Conservation (phyloP, 2,329 filamentous ascomycete species). For the Phialocephala subalpina region DNA sequence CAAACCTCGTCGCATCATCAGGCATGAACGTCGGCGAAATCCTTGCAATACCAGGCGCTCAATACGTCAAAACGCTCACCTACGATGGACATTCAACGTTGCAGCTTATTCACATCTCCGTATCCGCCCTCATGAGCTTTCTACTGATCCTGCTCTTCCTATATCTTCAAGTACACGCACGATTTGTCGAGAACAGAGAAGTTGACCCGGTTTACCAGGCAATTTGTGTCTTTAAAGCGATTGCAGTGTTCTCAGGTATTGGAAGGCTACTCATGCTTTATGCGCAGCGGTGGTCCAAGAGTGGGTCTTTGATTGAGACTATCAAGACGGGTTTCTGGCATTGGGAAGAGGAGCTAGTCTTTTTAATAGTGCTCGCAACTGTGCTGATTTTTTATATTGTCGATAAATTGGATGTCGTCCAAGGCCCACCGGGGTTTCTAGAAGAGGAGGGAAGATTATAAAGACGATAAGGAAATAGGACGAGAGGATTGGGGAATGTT, state of each 20-base stretch:
- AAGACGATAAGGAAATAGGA: background rate
- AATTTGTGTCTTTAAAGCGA: background rate
- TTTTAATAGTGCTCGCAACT: background rate
- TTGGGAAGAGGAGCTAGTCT: background rate
- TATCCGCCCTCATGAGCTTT: background rate
- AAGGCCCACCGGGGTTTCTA: background rate
- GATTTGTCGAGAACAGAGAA: no score
- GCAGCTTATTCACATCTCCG: background rate
- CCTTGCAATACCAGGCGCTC: background rate
- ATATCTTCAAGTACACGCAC: background rate
- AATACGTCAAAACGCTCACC: background rate
- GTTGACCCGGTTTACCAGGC: no score
- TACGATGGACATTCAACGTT: background rate
- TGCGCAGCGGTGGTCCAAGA: background rate
- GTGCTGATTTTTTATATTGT: background rate
- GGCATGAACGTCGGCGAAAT: background rate
- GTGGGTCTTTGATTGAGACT: background rate
- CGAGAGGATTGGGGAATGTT: no score
- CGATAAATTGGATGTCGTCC: background rate
- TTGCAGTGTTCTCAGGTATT: background rate
- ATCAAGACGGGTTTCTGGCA: background rate
- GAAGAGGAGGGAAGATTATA: no score
- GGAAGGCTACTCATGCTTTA: background rate
- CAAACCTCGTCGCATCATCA: background rate
- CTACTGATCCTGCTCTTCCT: background rate